Evolutionary conservation across 495 filamentous ascomycete species (phyloP).

Genomic region (Neurospora sp.): DNA sequence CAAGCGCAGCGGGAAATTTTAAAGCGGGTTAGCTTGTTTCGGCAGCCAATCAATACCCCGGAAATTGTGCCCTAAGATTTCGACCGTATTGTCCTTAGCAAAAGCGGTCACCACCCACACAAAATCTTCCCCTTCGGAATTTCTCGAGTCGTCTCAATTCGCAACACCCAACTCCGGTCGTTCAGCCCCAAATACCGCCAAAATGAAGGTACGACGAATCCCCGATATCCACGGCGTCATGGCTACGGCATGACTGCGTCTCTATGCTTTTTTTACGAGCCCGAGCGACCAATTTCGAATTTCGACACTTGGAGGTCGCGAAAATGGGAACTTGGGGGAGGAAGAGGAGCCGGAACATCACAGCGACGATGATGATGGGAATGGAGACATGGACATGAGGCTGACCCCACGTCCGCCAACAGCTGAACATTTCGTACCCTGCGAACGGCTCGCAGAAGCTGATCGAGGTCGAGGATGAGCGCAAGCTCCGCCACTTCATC

Average conservation of each 20-base stretch:
- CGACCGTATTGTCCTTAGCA: constrained; percentile 2
- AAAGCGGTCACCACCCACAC: constrained; percentile 13
- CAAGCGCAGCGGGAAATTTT: not conserved
- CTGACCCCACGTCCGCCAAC: constrained; percentile 21
- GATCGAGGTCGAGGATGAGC: constrained; percentile 97
- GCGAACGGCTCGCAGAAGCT: constrained; percentile 99
- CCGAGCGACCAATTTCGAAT: not conserved
- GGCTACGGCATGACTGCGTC: not conserved
- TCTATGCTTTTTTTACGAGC: not conserved
- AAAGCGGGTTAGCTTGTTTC: not conserved
- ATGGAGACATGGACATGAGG: not conserved
- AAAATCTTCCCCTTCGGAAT: constrained; percentile 24
- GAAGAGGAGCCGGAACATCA: not conserved
- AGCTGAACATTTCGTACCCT: constrained; percentile 97
- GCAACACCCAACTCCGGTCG: constrained; percentile 20
- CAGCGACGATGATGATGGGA: not conserved
- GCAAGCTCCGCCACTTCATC: constrained; percentile 52
- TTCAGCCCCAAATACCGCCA: constrained; percentile 25
- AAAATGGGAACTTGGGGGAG: not conserved
- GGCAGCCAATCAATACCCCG: constrained; percentile 13
- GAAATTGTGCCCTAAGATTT: constrained; percentile 23
- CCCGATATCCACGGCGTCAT: not conserved
- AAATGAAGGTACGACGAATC: constrained; percentile 24
- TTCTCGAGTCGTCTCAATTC: constrained; percentile 12
- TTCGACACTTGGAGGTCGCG: not conserved